Percentiles rank a stretch among this genome's conserved stretches.
Evolutionary conservation across 352 stramenopile species (phyloP).

Genomic region (Phytophthora cajani): DNA sequence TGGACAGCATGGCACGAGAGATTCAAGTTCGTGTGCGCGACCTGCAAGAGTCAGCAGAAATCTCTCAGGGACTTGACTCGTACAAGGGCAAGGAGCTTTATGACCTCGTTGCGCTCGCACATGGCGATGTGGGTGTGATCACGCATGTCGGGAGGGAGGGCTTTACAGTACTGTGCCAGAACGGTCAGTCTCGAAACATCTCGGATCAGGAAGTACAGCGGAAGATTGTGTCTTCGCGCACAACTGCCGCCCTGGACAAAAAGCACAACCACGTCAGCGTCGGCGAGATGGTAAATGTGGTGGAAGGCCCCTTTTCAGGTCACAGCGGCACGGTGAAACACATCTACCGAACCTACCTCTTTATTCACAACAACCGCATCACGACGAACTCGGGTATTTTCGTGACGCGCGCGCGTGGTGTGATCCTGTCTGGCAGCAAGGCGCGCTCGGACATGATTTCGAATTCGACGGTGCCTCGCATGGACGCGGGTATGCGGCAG

Average conservation of each 20-base stretch:
- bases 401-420: slow-evolving; percentile 81
- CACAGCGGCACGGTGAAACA: slow-evolving; percentile 92
- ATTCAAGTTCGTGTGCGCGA: slow-evolving; percentile 92
- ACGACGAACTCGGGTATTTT: slow-evolving; percentile 91
- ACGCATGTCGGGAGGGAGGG: slow-evolving; percentile 90
- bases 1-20: slow-evolving; percentile 91
- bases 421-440: slow-evolving; percentile 88
- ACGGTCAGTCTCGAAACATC: slow-evolving; percentile 81
- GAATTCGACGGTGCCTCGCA: slow-evolving; percentile 78
- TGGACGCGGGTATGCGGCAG: slow-evolving; percentile 55
- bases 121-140: slow-evolving; percentile 91
- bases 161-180: slow-evolving; percentile 90
- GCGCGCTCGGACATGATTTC: slow-evolving; percentile 87
- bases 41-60: slow-evolving; percentile 89
- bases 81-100: slow-evolving; percentile 92
- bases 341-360: slow-evolving; percentile 90
- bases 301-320: slow-evolving; percentile 81
- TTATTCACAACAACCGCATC: slow-evolving; percentile 92
- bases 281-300: slow-evolving; percentile 90
- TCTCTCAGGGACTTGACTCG: slow-evolving; percentile 88
- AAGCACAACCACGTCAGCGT: slow-evolving; percentile 92
- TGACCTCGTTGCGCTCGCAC: slow-evolving; percentile 86
- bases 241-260: slow-evolving; percentile 85
- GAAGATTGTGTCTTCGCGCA: slow-evolving; percentile 87
- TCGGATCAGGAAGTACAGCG: slow-evolving; percentile 91